Base-by-base conservation (phyloP, 257 asterid species). In the Phtheirospermum japonicum region DNA sequence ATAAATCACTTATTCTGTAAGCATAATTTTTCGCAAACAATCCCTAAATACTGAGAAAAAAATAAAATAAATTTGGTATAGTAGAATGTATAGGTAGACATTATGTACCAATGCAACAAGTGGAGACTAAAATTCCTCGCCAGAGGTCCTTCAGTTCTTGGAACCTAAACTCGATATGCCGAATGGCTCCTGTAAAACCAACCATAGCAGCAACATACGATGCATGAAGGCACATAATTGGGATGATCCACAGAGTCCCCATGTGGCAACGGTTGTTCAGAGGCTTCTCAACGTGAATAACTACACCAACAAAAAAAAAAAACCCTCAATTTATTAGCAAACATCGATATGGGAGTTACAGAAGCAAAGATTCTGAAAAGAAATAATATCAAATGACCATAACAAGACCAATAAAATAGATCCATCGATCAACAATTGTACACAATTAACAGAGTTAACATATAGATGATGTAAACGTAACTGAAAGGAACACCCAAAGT, bases 111-210 rank as follows among this genome's bases (percentile, higher is more conserved):
- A 89, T 74, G 81, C 81, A 77, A 77, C 75, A 80, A 64, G 75
- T 26, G 55, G 90, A 76, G 39, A 86, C 88, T 46, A 89, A 75
- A 59, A 84, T 79, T 56, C 95, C 96, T 12, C 93, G 85, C 95
- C 95, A 84, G 53, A 89, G 95, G 67, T 82, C 95, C 78, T 88
- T 88, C 67, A 85, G 83, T 75, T 88, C 96, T 13, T 82, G 86
- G 80, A 88, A 88, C 75, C 92, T 82, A 73, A 88, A 88, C 72
- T 88, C 89, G 26, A 88, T 68, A 71, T 88, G 95, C 49, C 75
- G 93, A 76, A 85, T 49, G 13, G 96, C 92, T 69, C 78, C 85
- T 30, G 95, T 83, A 64, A 79, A 77, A 59, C 79, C 85, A 67
- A 89, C 76, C 87, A 89, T 74, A 79, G 82, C 77, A 65, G 84